Evolutionary conservation across 306 rosid species (phyloP).

Genomic region (Echinosophora koreensis): DNA sequence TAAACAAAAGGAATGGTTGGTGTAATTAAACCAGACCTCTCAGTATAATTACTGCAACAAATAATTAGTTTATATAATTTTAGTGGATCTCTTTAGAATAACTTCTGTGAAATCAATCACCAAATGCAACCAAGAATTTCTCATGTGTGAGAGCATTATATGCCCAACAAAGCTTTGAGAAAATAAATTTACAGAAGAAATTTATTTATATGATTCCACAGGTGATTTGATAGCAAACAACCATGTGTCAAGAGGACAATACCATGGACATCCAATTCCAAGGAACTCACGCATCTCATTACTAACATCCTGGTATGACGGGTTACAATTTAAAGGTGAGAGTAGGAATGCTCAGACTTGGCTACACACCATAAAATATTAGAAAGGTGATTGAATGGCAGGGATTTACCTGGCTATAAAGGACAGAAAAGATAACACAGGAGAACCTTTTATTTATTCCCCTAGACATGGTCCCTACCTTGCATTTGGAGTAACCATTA

Average conservation of each 20-base stretch:
- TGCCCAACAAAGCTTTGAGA: background rate
- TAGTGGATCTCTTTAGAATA: background rate
- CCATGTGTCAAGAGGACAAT: constrained; percentile 4
- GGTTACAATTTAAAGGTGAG: background rate
- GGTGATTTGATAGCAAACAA: constrained; percentile 13
- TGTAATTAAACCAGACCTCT: no score
- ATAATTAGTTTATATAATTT: no score
- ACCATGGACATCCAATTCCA: background rate
- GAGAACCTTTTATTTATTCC: background rate
- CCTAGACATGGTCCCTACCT: constrained; percentile 10
- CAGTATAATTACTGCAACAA: no score
- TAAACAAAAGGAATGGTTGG: no score
- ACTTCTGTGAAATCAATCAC: background rate
- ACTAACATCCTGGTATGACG: background rate
- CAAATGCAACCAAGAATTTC: constrained; percentile 27
- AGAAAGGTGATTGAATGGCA: background rate
- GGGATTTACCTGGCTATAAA: background rate
- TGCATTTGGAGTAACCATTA: constrained; percentile 28
- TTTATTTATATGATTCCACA: background rate
- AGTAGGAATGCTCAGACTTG: constrained; percentile 5
- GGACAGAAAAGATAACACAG: background rate
- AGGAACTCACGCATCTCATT: constrained; percentile 13
- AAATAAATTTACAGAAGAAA: background rate
- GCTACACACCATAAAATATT: background rate
- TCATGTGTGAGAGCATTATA: background rate